Conservation (phyloP, 495 filamentous ascomycete species). For the Penicillium antarcticum region DNA sequence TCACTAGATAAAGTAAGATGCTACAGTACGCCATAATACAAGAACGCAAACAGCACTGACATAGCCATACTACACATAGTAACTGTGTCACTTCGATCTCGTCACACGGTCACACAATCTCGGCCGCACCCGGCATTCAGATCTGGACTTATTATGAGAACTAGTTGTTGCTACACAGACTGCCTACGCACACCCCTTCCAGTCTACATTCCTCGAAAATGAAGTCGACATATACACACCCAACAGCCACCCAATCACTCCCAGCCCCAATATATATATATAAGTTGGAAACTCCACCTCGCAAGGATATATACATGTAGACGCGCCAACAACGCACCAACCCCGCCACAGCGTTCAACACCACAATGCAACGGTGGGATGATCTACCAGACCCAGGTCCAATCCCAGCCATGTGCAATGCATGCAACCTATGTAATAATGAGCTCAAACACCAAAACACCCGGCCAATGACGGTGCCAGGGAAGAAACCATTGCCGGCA, state of each 20-base stretch:
- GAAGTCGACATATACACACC: too few species aligned
- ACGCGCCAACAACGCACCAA: background rate
- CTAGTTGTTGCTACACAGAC: background rate
- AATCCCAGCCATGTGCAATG: background rate
- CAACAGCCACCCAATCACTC: too few species aligned
- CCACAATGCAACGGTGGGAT: conserved; percentile 23
- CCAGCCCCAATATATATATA: too few species aligned
- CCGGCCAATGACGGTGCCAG: conserved; percentile 4
- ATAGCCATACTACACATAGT: too few species aligned
- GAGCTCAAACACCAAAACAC: background rate
- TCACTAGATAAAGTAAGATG: too few species aligned
- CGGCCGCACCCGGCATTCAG: conserved; percentile 16
- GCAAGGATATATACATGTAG: background rate
- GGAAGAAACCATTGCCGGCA: conserved; percentile 20
- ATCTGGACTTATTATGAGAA: conserved; percentile 11
- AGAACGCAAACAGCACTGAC: too few species aligned
- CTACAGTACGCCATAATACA: too few species aligned
- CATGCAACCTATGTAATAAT: background rate
- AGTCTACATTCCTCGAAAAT: too few species aligned
- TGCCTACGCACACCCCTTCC: background rate
- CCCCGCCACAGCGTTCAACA: background rate
- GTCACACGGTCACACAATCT: conserved; percentile 21
- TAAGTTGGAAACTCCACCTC: too few species aligned
- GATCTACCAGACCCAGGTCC: conserved; percentile 12
- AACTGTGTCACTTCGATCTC: background rate